Conservation (phyloP, 768 basidiomycete species). For the Exidia glandulosa region DNA sequence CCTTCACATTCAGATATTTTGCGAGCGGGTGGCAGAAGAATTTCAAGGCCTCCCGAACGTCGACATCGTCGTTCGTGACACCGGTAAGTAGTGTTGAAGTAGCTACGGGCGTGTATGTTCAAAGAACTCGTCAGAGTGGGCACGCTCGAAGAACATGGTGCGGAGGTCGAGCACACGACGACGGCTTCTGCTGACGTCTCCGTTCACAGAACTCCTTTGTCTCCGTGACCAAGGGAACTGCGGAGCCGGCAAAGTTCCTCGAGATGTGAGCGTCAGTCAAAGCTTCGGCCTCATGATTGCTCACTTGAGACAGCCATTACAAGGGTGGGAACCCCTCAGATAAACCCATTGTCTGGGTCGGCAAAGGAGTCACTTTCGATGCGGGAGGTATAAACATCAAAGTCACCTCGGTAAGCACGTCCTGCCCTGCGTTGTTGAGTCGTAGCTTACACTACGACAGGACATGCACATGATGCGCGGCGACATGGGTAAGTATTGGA, state of each 20-base stretch:
- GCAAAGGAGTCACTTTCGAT: conserved; percentile 74
- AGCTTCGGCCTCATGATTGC: conserved; percentile 5
- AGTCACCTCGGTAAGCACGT: conserved; percentile 43
- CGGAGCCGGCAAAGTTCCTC: conserved; percentile 76
- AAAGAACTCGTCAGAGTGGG: conserved; percentile 48
- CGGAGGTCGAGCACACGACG: conserved; percentile 1
- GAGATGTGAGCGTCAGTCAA: conserved; percentile 45
- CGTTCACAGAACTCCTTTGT: conserved; percentile 60
- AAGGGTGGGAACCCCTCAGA: conserved; percentile 47
- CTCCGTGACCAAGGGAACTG: conserved; percentile 72
- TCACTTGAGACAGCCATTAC: conserved; percentile 48
- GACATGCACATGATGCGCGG: conserved; percentile 79
- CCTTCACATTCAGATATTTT: conserved; percentile 39
- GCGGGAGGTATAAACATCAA: conserved; percentile 83
- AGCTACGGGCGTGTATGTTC: not conserved
- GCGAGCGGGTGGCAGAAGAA: conserved; percentile 55
- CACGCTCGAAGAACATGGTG: conserved; percentile 75
- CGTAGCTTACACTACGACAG: conserved; percentile 20
- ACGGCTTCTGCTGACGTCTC: not conserved
- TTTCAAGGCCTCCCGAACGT: conserved; percentile 58
- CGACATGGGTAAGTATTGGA: conserved; percentile 56
- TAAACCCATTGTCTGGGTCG: conserved; percentile 63
- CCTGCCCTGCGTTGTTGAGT: not conserved
- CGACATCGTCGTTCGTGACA: conserved; percentile 58
- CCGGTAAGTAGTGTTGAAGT: conserved; percentile 34